Evolutionary conservation across 805 yeast genomes (phyloP), one percentile per base, ranked within the genome.

Genomic region (Hanseniaspora clermontiae): DNA sequence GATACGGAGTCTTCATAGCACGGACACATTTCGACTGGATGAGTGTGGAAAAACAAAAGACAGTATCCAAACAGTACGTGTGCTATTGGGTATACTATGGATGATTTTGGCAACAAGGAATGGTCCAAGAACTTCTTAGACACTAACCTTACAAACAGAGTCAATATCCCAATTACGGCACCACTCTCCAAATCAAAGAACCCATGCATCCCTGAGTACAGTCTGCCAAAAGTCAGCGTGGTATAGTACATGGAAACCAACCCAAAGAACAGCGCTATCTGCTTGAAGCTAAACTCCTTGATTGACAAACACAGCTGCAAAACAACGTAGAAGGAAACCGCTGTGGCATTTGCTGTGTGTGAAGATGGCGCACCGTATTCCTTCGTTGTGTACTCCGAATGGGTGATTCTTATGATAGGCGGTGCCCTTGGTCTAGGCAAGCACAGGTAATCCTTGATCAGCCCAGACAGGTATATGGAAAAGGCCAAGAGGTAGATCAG

Each of bases 171-270:
- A 17, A 88, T 70, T 0, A 77, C 0, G 0, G 79, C 70, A 6
- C 98, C 98, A 19, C 78, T 65, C 0, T 70, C 51, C 2, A 93
- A 74, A 66, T 93, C 98, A 24, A 85, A 69, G 59, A 86, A 77
- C 2, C 98, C 97, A 70, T 93, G 98, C 98, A 91, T 91, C 3
- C 98, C 98, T 67, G 96, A 89, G 70, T 93, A 91, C 10, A 91
- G 64, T 57, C 98, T 74, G 17, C 98, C 98, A 59, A 80, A 66
- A 1, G 86, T 77, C 59, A 93, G 72, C 8, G 89, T 79, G 39
- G 74, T 58, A 63, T 80, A 81, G 66, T 89, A 89, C 24, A 78
- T 11, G 7, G 61, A 57, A 1, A 64, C 61, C 14, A 68, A 48
- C 29, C 60, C n/a, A 6, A 65, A 43, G 5, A 65, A 51, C 5